phyloP scores from a whole-genome alignment of 140 eudicot genomes.

The Stevia rebaudiana region DNA sequence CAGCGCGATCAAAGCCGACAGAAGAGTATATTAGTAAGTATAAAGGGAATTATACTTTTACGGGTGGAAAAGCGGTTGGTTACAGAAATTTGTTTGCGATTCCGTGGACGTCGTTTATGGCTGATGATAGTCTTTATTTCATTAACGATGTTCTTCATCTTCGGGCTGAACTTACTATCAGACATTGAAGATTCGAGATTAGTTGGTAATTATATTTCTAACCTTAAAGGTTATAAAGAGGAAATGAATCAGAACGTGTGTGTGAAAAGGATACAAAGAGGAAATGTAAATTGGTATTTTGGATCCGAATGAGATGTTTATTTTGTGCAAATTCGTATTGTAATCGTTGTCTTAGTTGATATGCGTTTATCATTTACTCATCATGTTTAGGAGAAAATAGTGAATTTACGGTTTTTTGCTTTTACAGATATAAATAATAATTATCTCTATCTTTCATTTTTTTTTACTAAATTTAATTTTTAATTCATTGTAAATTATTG shows the following conservation, averaged over 20 bases:
- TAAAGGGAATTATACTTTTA: constrained; percentile 75
- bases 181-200: constrained; percentile 29
- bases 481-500: too few relatives aligned
- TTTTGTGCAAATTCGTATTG: constrained; percentile 12
- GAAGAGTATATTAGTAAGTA: constrained; percentile 72
- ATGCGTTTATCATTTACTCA: not conserved
- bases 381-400: not conserved
- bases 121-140: constrained; percentile 75
- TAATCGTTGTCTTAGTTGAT: not conserved
- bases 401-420: not conserved
- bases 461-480: too few relatives aligned
- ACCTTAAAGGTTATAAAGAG: not conserved
- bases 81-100: constrained; percentile 70
- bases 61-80: constrained; percentile 91
- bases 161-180: constrained; percentile 74
- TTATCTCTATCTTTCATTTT: too few relatives aligned
- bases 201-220: constrained; percentile 7
- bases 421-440: too few relatives aligned
- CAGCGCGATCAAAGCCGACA: constrained; percentile 76
- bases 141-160: constrained; percentile 69
- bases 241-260: constrained; percentile 6
- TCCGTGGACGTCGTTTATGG: constrained; percentile 81
- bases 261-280: not conserved
- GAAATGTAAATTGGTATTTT: constrained; percentile 27
- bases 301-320: not conserved